Conservation (phyloP, 1,284 basidiomycete genomes). For the Mycocalia duriaeana region DNA sequence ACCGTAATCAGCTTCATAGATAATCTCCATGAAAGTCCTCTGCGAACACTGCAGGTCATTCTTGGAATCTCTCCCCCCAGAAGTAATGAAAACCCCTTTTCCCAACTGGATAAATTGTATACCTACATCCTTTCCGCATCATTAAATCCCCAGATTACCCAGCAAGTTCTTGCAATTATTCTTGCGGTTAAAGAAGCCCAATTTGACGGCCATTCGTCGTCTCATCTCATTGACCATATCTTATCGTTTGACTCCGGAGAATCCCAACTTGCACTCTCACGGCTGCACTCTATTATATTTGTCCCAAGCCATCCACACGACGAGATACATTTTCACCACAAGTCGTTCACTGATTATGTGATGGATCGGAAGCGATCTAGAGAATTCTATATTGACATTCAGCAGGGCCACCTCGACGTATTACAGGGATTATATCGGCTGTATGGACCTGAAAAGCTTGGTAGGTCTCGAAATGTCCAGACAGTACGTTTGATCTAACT, state of each 20-base stretch:
- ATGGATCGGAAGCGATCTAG: conserved; percentile 1
- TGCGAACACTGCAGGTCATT: conserved; percentile 6
- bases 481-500: neutral
- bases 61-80: conserved; percentile 1
- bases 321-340: neutral
- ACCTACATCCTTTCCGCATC: conserved; percentile 4
- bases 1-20: conserved; percentile 12
- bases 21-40: neutral
- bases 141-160: neutral
- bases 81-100: conserved; percentile 2
- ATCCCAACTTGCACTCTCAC: neutral
- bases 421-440: neutral
- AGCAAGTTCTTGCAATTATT: neutral
- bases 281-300: neutral
- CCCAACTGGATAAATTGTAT: conserved; percentile 8
- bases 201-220: neutral
- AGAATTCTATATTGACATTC: neutral
- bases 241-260: neutral
- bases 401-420: neutral
- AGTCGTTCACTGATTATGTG: conserved; percentile 4
- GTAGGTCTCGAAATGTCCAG: too few species aligned
- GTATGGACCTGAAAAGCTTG: neutral
- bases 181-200: neutral
- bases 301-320: neutral
- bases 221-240: neutral